phyloP scores from a whole-genome alignment of 1,284 basidiomycete genomes.

The Xanthoconium separans region DNA sequence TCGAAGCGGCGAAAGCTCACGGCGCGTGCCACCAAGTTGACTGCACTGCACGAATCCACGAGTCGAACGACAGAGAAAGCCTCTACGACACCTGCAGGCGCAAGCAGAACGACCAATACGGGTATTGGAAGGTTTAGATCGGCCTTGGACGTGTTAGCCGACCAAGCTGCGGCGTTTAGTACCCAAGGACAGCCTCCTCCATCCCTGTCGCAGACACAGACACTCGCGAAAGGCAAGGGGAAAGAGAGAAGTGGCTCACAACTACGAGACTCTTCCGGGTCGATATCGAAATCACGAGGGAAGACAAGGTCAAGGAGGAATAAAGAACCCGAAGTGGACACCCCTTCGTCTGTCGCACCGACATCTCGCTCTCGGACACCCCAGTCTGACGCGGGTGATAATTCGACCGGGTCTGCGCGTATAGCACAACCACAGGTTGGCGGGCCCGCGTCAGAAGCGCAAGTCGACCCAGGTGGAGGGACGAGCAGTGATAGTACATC shows the following conservation, averaged over 20 bases:
- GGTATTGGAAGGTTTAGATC: slow-evolving; percentile 39
- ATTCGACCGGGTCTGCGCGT: background rate
- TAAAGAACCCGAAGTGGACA: slow-evolving; percentile 5
- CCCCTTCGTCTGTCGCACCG: slow-evolving; percentile 1
- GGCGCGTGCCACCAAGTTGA: slow-evolving; percentile 13
- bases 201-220: background rate
- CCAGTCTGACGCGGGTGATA: slow-evolving; percentile 16
- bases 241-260: slow-evolving; percentile 13
- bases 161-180: slow-evolving; percentile 56
- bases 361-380: slow-evolving; percentile 20
- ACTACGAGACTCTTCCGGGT: slow-evolving; percentile 3
- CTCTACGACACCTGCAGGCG: background rate
- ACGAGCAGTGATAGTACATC: background rate
- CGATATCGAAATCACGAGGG: slow-evolving; percentile 7
- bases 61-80: background rate
- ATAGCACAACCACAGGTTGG: background rate
- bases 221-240: slow-evolving; percentile 16
- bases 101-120: background rate
- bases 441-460: slow-evolving; percentile 7
- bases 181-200: slow-evolving; percentile 21
- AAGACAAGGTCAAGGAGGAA: slow-evolving; percentile 8
- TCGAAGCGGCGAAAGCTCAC: slow-evolving; percentile 29
- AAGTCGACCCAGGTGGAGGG: slow-evolving; percentile 25
- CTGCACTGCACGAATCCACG: slow-evolving; percentile 2
- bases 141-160: slow-evolving; percentile 68